phyloP scores from a whole-genome alignment of 1,284 basidiomycete species.

The Nidula niveotomentosa region DNA sequence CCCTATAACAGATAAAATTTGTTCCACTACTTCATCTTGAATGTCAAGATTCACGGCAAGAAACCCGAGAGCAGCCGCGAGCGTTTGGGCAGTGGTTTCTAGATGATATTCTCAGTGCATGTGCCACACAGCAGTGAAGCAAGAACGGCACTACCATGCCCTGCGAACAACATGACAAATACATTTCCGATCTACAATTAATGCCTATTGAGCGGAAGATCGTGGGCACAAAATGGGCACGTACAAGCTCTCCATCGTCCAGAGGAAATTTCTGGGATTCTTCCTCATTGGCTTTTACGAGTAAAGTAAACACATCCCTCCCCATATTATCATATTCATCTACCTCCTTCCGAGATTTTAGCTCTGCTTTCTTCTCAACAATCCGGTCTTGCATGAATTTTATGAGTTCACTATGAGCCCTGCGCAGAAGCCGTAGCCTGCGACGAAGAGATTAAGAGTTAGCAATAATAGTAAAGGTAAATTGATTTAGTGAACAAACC shows the following conservation, averaged over 20 bases:
- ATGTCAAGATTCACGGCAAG: constrained; percentile 41
- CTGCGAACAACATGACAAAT: constrained; percentile 52
- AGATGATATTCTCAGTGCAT: constrained; percentile 15
- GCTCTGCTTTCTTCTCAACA: constrained; percentile 29
- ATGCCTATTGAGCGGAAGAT: neutral
- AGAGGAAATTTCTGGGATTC: constrained; percentile 43
- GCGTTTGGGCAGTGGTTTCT: constrained; percentile 52
- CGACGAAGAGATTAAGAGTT: neutral
- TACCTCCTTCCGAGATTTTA: constrained; percentile 15
- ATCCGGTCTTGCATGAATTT: constrained; percentile 43
- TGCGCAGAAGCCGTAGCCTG: constrained; percentile 10
- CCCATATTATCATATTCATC: constrained; percentile 9
- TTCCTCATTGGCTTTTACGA: constrained; percentile 53
- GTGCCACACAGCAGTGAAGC: constrained; percentile 16
- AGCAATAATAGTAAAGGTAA: neutral
- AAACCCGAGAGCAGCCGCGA: constrained; percentile 47
- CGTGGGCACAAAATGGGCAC: neutral
- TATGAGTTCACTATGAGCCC: constrained; percentile 25
- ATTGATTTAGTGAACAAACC: neutral
- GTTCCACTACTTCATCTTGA: constrained; percentile 46
- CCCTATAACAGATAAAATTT: constrained; percentile 42
- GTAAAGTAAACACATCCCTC: constrained; percentile 44
- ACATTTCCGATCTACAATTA: constrained; percentile 48
- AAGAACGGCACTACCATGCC: constrained; percentile 40
- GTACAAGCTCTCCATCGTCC: constrained; percentile 47